Evolutionary conservation across 2,329 filamentous ascomycete genomes (phyloP).

Genomic region (Aspergillus pseudotamarii): DNA sequence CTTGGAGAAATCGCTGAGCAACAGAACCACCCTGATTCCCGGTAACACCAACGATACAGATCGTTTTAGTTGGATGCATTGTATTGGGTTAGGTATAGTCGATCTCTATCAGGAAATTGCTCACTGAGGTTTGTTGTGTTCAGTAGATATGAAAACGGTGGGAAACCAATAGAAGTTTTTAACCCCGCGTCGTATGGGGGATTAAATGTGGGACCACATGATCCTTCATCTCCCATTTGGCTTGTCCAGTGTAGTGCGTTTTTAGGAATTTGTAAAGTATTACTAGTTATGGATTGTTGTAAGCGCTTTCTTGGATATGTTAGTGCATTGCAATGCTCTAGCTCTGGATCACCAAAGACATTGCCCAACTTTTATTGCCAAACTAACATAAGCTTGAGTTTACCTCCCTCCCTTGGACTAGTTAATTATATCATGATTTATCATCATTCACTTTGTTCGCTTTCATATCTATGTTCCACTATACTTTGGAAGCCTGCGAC

Average conservation of each 20-base stretch:
- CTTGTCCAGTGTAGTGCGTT: not conserved
- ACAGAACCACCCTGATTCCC: slow-evolving; percentile 30
- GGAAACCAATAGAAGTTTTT: not conserved
- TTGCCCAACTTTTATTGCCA: no score
- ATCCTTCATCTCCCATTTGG: not conserved
- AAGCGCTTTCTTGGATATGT: not conserved
- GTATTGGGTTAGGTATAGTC: not conserved
- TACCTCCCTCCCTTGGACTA: no score
- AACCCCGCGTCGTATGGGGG: not conserved
- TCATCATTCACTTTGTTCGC: no score
- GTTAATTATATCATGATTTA: no score
- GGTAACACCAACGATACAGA: slow-evolving; percentile 23
- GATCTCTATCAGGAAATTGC: not conserved
- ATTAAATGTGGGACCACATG: not conserved
- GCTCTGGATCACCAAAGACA: not conserved
- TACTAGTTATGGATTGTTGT: not conserved
- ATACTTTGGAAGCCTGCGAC: no score
- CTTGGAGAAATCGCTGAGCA: slow-evolving; percentile 25
- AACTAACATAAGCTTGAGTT: no score
- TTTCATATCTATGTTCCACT: no score
- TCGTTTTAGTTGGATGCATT: slow-evolving; percentile 16
- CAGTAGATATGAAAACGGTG: not conserved
- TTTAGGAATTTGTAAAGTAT: not conserved
- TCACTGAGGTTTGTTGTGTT: not conserved
- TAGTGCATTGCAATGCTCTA: not conserved